These are phyloP conservation scores for Elsinoe fawcettii DNA, from an alignment of 2,329 filamentous ascomycete genomes.

Conservation along the genomic window DNA sequence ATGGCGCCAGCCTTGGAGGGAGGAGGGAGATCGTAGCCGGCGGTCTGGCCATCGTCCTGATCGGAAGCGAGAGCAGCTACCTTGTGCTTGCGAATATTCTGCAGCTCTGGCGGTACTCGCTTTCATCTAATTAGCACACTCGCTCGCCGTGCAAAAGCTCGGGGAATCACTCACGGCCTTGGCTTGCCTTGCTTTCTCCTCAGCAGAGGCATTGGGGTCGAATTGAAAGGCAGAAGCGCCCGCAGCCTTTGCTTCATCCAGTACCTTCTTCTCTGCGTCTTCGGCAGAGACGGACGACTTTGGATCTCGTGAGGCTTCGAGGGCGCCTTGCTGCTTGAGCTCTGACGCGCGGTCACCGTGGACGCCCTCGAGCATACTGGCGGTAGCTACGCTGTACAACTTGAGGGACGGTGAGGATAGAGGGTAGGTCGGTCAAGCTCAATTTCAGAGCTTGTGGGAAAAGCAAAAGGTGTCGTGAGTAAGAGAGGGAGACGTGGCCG, in stretches of 20 bases:
- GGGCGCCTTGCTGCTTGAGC: slow-evolving; percentile 71
- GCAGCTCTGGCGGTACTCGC: slow-evolving; percentile 58
- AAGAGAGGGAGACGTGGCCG: background rate
- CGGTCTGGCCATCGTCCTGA: slow-evolving; percentile 61
- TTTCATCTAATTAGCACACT: slow-evolving; percentile 27
- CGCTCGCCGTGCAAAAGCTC: background rate
- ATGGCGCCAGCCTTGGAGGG: slow-evolving; percentile 64
- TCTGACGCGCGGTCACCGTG: slow-evolving; percentile 40
- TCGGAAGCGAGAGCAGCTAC: slow-evolving; percentile 70
- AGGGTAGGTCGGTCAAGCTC: background rate
- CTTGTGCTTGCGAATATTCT: slow-evolving; percentile 53
- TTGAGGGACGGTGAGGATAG: background rate
- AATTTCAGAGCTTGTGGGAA: background rate
- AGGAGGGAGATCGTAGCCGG: slow-evolving; percentile 69
- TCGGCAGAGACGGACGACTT: slow-evolving; percentile 59
- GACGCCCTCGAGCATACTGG: slow-evolving; percentile 26
- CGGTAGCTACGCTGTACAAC: slow-evolving; percentile 21
- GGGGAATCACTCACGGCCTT: slow-evolving; percentile 54
- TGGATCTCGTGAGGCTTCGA: slow-evolving; percentile 69
- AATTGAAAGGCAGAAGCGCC: slow-evolving; percentile 78
- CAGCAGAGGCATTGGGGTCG: slow-evolving; percentile 72
- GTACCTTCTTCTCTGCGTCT: slow-evolving; percentile 63
- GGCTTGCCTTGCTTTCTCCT: slow-evolving; percentile 76
- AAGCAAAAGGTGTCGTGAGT: background rate
- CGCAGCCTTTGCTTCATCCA: slow-evolving; percentile 69